Evolutionary conservation across 106 monocot genomes (phyloP).

Genomic region (Platanthera zijinensis): DNA sequence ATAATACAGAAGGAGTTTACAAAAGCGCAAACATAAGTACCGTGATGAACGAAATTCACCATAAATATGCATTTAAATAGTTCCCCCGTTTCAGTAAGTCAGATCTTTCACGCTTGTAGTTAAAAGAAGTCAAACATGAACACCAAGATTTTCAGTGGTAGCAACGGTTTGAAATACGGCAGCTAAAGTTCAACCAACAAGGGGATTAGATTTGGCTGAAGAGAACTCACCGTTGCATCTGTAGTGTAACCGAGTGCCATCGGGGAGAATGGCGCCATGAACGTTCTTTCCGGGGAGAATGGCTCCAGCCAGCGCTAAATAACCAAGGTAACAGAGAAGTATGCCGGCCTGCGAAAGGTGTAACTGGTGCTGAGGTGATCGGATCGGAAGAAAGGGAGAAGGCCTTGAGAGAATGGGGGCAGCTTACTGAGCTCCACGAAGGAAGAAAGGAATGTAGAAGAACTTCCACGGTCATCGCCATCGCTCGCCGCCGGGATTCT

Average conservation of each 20-base stretch:
- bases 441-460: constrained; percentile 2
- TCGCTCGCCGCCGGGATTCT: not conserved
- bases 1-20: not conserved
- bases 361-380: not conserved
- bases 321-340: constrained; percentile 48
- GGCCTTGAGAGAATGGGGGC: not conserved
- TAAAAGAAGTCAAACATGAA: not conserved
- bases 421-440: constrained; percentile 6
- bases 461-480: not conserved
- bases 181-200: too few species aligned
- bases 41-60: not conserved
- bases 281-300: constrained; percentile 75
- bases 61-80: not conserved
- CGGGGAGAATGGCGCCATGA: constrained; percentile 69
- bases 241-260: constrained; percentile 72
- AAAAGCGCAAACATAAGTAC: not conserved
- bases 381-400: not conserved
- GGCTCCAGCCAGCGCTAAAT: constrained; percentile 48
- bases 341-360: constrained; percentile 35
- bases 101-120: too few species aligned
- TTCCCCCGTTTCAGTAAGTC: too few species aligned
- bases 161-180: not conserved
- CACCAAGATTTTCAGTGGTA: not conserved
- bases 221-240: constrained; percentile 63
- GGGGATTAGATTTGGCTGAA: not conserved